These are phyloP conservation scores for Kondoa malvinella DNA, from an alignment of 768 basidiomycete genomes.

Conservation along the genomic window DNA sequence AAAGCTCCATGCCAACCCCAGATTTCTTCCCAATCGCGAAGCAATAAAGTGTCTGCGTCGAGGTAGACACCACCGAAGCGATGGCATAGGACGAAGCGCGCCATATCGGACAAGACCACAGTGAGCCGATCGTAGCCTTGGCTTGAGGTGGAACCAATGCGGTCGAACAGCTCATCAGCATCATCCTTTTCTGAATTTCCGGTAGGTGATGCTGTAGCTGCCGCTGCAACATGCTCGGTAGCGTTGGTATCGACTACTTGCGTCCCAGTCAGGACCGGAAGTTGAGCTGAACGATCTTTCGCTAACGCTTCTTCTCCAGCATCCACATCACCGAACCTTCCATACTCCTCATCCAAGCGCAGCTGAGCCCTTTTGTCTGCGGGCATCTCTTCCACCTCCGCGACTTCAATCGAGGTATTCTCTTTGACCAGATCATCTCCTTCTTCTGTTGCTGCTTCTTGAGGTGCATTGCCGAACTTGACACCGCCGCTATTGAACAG, in stretches of 20 bases:
- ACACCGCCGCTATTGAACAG: constrained; percentile 78
- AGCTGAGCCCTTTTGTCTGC: background rate
- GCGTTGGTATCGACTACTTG: constrained; percentile 24
- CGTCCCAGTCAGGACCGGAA: background rate
- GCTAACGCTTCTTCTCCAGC: constrained; percentile 20
- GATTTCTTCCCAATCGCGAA: constrained; percentile 96
- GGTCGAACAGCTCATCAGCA: constrained; percentile 50
- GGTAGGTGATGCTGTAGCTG: constrained; percentile 19
- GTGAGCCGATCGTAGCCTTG: constrained; percentile 77
- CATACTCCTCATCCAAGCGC: constrained; percentile 13
- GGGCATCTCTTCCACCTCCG: background rate
- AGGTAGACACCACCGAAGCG: constrained; percentile 92
- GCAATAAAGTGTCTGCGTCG: constrained; percentile 85
- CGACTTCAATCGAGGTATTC: too few species aligned
- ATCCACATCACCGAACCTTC: constrained; percentile 14
- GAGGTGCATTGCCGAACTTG: constrained; percentile 36
- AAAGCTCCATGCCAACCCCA: constrained; percentile 96
- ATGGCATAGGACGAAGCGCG: constrained; percentile 89
- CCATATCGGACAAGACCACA: constrained; percentile 91
- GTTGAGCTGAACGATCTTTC: background rate
- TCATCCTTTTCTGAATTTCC: constrained; percentile 21
- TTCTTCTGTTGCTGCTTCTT: constrained; percentile 9
- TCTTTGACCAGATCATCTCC: constrained; percentile 11
- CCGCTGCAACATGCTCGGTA: constrained; percentile 37
- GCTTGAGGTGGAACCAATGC: constrained; percentile 73